Base-by-base conservation (phyloP, 1,284 basidiomycete species). In the Ceratobasidium sp. region DNA sequence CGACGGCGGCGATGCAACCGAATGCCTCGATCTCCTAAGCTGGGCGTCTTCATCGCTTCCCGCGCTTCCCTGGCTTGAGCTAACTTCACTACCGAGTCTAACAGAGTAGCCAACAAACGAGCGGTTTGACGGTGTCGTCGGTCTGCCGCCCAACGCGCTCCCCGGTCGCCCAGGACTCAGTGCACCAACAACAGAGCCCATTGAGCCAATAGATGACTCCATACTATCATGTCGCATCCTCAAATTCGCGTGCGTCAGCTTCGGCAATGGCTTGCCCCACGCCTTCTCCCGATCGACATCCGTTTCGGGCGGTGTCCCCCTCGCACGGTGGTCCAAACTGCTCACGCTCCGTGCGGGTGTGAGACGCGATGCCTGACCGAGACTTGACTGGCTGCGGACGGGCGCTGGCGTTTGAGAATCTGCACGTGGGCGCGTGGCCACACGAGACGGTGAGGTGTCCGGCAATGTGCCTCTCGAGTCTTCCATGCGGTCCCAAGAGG, bases 21-120 rank as follows among this genome's bases (percentile, higher is more conserved):
- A 18, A 28, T 58, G 32, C 8, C 52, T 35, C 7, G 35, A 23
- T 23, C 66, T 16, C 21, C 66, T 38, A 6, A 28, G 32, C 18
- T 55, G n/a, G 6, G 66, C 32, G 28, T 69, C 66, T 30, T 69
- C 52, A 21, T 69, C 66, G 41, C 66, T 69, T 32, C 63, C 66
- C 14, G 66, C 66, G 28, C 66, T 69, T 28, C 66, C 66, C 26
- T 69, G 50, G 41, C 66, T 69, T 21, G 52, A 57, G 28, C 52
- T 57, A 14, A 69, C 66, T 58, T 69, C 66, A 47, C 66, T 69
- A 2, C 46, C 47, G 14, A 8, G 52, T 14, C 43, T 52, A 7
- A 52, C 30, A 30, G 66, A 43, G 28, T 69, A 69, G 4, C 66
- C 66, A 16, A 58, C 52, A 69, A 57, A 69, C 58, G 58, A 61